phyloP scores from a whole-genome alignment of 441 rosid species.

The Arabidopsis hybrid region DNA sequence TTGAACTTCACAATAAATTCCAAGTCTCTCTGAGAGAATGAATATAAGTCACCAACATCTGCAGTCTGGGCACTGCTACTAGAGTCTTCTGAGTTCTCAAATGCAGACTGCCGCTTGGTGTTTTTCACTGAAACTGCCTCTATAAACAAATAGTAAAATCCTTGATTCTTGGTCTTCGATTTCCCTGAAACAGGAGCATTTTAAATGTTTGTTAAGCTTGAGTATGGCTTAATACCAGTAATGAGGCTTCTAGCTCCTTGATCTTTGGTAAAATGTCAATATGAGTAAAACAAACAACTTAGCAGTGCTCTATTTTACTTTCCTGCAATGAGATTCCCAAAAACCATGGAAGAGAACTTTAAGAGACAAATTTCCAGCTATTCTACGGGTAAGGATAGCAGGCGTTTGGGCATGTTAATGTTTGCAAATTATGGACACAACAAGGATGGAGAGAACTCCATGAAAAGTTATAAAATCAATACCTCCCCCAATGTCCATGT shows the following conservation, averaged over 20 bases:
- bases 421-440: slow-evolving; percentile 18
- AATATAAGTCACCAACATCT: slow-evolving; percentile 75
- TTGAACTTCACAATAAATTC: slow-evolving; percentile 92
- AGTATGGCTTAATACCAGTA: slow-evolving; percentile 17
- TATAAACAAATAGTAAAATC: slow-evolving; percentile 87
- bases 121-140: slow-evolving; percentile 89
- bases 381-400: slow-evolving; percentile 3
- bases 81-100: slow-evolving; percentile 65
- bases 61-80: slow-evolving; percentile 55
- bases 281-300: slow-evolving; percentile 15
- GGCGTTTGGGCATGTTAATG: not conserved
- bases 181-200: slow-evolving; percentile 65
- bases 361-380: slow-evolving; percentile 20
- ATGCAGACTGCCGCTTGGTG: slow-evolving; percentile 76
- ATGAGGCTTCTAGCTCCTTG: slow-evolving; percentile 12
- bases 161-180: slow-evolving; percentile 88
- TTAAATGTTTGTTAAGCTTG: slow-evolving; percentile 21
- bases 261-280: slow-evolving; percentile 19
- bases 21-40: slow-evolving; percentile 85
- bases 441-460: slow-evolving; percentile 22
- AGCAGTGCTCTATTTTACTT: slow-evolving; percentile 17
- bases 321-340: slow-evolving; percentile 18
- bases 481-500: slow-evolving; percentile 99
- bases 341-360: not conserved
- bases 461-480: slow-evolving; percentile 29